Base-by-base conservation (phyloP, 495 filamentous ascomycete genomes). In the Penicillium fimorum region DNA sequence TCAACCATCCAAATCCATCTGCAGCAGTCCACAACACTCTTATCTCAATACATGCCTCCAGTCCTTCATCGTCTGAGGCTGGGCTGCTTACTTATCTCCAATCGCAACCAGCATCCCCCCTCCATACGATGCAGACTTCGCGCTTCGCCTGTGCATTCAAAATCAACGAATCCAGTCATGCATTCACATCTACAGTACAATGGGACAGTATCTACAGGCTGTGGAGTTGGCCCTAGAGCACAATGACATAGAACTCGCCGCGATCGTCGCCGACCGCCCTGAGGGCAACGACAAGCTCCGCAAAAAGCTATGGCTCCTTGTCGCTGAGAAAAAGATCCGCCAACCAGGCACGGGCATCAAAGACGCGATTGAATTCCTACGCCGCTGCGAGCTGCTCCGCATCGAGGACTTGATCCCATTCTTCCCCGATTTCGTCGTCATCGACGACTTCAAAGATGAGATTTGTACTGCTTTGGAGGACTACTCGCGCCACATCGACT, bases 341-440 rank as follows among this genome's bases (percentile, higher is more conserved):
- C 85, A 92, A 63, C 84, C 84, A 4, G 78, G 74, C 5, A 87
- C 85, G 44, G 89, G 90, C 37, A 96, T 97, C 79, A 96, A 96
- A 72, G 86, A 90, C 18, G 94, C 94, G 18, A 94, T 98, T 47
- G 91, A 96, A 55, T 96, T 98, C 68, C 80, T 98, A 13, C 87
- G 88, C 60, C 88, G 90, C 13, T 97, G 93, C 70, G 90, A 96
- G 56, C 77, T 97, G 3, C 83, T 98, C 17, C 86, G 87, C 57
- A 98, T 98, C 61, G 94, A 98, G 67, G 95, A 98, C 64, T 75
- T 98, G 20, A 96, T 98, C 40, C 94, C 95, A 0, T 96, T 97
- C 76, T 98, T 98, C 76, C 95, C 94, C 0, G 94, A 98, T 66
- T 98, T 98, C 60, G 91, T 97, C n/a, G 87, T 96, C 46, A 97